Evolutionary conservation across 352 stramenopile species (phyloP).

Genomic region (Globisporangium okanoganense): DNA sequence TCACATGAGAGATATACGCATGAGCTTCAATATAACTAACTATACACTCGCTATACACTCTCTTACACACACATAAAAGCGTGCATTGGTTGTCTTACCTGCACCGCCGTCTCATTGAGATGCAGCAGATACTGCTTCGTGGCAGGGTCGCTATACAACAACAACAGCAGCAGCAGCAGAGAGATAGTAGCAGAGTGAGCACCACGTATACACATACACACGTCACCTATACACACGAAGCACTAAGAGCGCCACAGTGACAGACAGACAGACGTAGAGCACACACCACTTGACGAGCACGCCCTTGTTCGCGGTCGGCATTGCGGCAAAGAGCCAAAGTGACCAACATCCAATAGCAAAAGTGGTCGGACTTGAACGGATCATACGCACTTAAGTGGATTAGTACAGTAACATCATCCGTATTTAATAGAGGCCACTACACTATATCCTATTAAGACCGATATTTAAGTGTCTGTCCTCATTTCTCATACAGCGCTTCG

Average conservation of each 20-base stretch:
- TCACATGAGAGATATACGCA: too few species aligned
- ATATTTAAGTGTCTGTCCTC: too few species aligned
- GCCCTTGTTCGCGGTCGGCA: conserved; percentile 82
- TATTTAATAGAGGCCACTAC: not conserved
- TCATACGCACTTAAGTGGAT: not conserved
- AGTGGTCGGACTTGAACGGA: not conserved
- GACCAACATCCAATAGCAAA: not conserved
- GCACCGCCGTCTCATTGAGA: conserved; percentile 79
- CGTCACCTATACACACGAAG: not conserved
- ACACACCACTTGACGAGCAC: conserved; percentile 82
- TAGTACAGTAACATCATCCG: not conserved
- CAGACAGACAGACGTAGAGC: not conserved
- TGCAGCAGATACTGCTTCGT: conserved; percentile 87
- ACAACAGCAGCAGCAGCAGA: not conserved
- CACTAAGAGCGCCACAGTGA: not conserved
- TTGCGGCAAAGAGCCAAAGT: conserved; percentile 17
- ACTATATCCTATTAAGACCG: not conserved
- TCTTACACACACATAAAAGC: not conserved
- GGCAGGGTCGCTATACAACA: conserved; percentile 55
- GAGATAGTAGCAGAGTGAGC: not conserved
- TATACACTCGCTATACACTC: not conserved
- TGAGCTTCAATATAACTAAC: not conserved
- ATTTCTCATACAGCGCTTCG: not conserved
- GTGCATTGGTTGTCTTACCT: conserved; percentile 27
- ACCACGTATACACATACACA: not conserved